Evolutionary conservation across 2,329 filamentous ascomycete genomes (phyloP).

Genomic region (Calonectria hawksworthii): DNA sequence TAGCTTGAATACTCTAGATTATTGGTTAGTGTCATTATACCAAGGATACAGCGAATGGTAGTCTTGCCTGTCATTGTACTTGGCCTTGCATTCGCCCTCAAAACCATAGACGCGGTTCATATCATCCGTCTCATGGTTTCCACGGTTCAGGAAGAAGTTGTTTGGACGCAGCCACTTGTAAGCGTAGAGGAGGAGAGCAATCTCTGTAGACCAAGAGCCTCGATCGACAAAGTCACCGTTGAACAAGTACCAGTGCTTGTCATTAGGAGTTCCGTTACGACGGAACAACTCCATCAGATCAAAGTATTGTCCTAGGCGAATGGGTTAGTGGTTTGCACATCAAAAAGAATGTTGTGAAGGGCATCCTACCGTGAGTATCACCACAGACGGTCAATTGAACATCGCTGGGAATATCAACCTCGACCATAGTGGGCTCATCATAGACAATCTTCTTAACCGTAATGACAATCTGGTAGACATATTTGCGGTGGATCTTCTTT

Average conservation of each 20-base stretch:
- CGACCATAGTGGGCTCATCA: slow-evolving; percentile 96
- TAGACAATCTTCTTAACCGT: slow-evolving; percentile 91
- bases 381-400: slow-evolving; percentile 93
- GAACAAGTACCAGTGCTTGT: slow-evolving; percentile 95
- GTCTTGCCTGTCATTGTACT: slow-evolving; percentile 86
- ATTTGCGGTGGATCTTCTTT: slow-evolving; percentile 96
- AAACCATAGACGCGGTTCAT: slow-evolving; percentile 99
- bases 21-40: slow-evolving; percentile 16
- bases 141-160: slow-evolving; percentile 94
- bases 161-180: slow-evolving; percentile 96
- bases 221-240: slow-evolving; percentile 99
- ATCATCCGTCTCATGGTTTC: slow-evolving; percentile 98
- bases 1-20: slow-evolving; percentile 85
- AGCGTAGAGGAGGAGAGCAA: slow-evolving; percentile 91
- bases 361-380: slow-evolving; percentile 87
- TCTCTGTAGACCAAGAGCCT: slow-evolving; percentile 98
- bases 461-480: slow-evolving; percentile 95
- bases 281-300: slow-evolving; percentile 97
- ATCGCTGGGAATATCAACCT: slow-evolving; percentile 84
- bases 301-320: slow-evolving; percentile 87
- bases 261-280: slow-evolving; percentile 86
- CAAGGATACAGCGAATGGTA: background rate
- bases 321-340: slow-evolving; percentile 37
- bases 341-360: background rate
- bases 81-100: slow-evolving; percentile 97